Evolutionary conservation across 441 rosid genomes (phyloP).

Genomic region (Gossypium schwendimanii): DNA sequence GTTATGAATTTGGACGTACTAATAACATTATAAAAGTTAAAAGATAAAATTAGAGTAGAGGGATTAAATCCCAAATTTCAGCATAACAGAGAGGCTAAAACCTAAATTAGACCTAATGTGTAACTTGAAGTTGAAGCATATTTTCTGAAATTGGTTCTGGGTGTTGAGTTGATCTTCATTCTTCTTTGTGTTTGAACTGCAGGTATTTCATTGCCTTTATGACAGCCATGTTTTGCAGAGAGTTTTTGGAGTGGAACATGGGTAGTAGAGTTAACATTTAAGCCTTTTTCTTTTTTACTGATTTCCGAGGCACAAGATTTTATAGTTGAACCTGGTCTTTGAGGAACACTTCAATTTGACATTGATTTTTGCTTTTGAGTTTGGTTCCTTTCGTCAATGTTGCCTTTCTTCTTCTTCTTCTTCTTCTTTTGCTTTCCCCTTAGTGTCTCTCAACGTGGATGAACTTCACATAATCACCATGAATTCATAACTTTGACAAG

Average conservation of each 20-base stretch:
- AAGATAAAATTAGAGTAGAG: too few relatives aligned
- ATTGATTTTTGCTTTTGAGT: background rate
- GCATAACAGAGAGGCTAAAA: too few relatives aligned
- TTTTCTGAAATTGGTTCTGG: background rate
- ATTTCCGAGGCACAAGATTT: background rate
- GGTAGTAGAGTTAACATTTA: background rate
- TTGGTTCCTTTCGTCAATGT: background rate
- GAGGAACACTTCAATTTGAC: background rate
- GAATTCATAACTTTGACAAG: background rate
- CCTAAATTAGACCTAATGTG: background rate
- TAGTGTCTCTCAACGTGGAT: background rate
- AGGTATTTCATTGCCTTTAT: conserved; percentile 36
- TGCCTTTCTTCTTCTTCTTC: background rate
- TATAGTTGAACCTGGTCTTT: background rate
- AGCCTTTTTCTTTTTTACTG: background rate
- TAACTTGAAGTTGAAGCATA: background rate
- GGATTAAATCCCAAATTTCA: too few relatives aligned
- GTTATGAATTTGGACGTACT: too few relatives aligned
- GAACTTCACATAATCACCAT: background rate
- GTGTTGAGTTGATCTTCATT: background rate
- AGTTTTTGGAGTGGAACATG: background rate
- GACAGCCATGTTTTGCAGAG: conserved; percentile 7
- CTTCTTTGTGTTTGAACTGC: background rate
- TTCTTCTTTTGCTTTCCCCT: background rate
- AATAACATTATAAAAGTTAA: too few relatives aligned